Base-by-base conservation (phyloP, 2,329 filamentous ascomycete genomes). In the Dactylellina sp. region DNA sequence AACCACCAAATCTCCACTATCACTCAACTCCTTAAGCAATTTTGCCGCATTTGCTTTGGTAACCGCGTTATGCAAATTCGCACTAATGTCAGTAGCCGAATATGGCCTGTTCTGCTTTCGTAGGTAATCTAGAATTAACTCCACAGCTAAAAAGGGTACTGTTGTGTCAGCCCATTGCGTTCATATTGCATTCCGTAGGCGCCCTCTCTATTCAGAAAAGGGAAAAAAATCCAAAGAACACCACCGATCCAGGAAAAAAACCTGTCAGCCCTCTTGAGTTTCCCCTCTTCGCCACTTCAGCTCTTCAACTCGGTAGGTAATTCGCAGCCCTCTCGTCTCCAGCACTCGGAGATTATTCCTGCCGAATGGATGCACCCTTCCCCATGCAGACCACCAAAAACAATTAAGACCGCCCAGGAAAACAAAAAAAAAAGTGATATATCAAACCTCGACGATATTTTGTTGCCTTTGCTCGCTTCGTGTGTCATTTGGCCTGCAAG, bases 21-120 rank as follows among this genome's bases (percentile, higher is more conserved):
- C 86, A 71, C 87, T 85, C 79, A 90, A 81, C 71, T 89, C 87
- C 77, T 87, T 88, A 35, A 90, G 81, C 32, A 86, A 78, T 80
- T 89, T 90, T 25, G 84, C 84, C 22, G 87, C 84, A 46, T 86
- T 83, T 11, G 86, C 79, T 81, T 88, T 89, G 12, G 84, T 85
- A 68, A 87, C 84, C 74, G 84, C 85, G 77, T 88, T 87, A 78
- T 87, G 86, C 42, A 89, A 81, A 79, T 89, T 89, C 11, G 84
- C 82, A 62, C 85, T 87, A 44, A 89, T 82, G 52, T 89, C 87
- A 49, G 84, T 86, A 49, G 80, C 80, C 55, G 80, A 81, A 78
- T 81, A 82, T 46, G 81, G 81, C 18, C 81, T 76, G 77, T 82
- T 82, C 75, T 82, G 80, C 59, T 78, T 76, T 59, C 74, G 78